Percentiles rank a stretch among this genome's conserved stretches.
These are phyloP conservation scores for Ascoidea rubescens DNA, from an alignment of 805 yeast genomes.

Conservation along the genomic window DNA sequence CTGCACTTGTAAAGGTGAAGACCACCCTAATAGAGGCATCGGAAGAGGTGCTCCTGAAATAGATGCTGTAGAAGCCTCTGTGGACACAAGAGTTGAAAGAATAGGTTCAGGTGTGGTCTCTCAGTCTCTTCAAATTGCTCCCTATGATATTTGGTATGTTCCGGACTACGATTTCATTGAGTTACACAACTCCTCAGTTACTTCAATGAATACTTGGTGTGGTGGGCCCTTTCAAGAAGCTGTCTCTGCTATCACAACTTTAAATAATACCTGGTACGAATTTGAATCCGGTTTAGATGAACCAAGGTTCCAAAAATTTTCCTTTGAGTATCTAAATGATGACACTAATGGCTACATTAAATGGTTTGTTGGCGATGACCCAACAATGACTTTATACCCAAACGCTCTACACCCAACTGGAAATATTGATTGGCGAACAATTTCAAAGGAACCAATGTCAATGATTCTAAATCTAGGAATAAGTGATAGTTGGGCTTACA, in stretches of 20 bases:
- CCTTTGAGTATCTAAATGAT: constrained; percentile 28
- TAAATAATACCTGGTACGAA: constrained; percentile 78
- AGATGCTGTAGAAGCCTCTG: constrained; percentile 81
- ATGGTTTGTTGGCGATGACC: constrained; percentile 32
- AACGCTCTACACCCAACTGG: constrained; percentile 34
- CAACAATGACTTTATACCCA: constrained; percentile 30
- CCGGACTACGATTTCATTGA: constrained; percentile 79
- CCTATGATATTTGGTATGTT: constrained; percentile 86
- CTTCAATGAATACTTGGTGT: constrained; percentile 74
- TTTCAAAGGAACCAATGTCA: constrained; percentile 38
- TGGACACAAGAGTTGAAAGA: constrained; percentile 32
- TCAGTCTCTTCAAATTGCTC: constrained; percentile 88
- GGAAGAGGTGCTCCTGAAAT: constrained; percentile 97
- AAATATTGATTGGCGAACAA: constrained; percentile 31
- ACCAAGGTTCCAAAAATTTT: constrained; percentile 25
- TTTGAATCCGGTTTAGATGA: constrained; percentile 37
- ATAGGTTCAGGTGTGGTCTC: constrained; percentile 55
- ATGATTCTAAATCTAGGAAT: constrained; percentile 34
- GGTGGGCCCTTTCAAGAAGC: constrained; percentile 97
- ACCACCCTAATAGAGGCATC: constrained; percentile 75
- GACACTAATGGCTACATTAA: constrained; percentile 25
- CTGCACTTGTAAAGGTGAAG: constrained; percentile 74
- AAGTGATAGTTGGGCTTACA: constrained; percentile 35
- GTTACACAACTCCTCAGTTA: constrained; percentile 51
- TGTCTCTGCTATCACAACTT: constrained; percentile 65